These are phyloP conservation scores for Ilex aquifolium DNA, from an alignment of 257 asterid genomes.

Conservation along the genomic window DNA sequence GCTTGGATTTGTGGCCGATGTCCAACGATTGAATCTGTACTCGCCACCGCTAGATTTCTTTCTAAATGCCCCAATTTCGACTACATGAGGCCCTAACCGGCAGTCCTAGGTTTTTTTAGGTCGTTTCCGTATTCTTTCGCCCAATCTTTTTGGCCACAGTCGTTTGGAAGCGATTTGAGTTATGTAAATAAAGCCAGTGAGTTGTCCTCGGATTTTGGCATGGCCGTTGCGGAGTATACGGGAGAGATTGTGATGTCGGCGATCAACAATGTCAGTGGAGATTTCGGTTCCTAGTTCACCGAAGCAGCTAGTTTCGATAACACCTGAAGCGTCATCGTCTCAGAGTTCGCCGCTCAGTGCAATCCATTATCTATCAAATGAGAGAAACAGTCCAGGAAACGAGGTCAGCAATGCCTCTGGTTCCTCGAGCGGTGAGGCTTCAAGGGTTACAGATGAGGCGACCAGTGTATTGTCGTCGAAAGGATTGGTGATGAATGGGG, in stretches of 20 bases:
- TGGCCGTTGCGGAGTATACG: conserved; percentile 69
- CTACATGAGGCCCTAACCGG: conserved; percentile 64
- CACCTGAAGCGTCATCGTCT: conserved; percentile 40
- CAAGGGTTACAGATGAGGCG: conserved; percentile 22
- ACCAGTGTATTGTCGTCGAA: too few species aligned
- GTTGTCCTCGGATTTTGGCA: conserved; percentile 49
- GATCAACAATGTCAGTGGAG: conserved; percentile 28
- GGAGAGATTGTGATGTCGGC: conserved; percentile 67
- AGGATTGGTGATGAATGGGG: too few species aligned
- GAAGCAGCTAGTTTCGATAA: conserved; percentile 29
- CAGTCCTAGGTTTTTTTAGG: conserved; percentile 66
- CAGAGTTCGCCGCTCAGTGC: conserved; percentile 57
- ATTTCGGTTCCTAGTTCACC: conserved; percentile 46
- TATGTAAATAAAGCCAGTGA: conserved; percentile 60
- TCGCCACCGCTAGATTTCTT: conserved; percentile 71
- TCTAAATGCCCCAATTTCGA: conserved; percentile 59
- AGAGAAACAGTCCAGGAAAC: conserved; percentile 21
- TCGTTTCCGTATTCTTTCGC: conserved; percentile 65
- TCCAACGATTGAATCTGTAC: too few species aligned
- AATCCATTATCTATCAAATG: conserved; percentile 35
- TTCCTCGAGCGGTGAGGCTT: conserved; percentile 27
- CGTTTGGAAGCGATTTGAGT: conserved; percentile 47
- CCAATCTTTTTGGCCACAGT: conserved; percentile 83
- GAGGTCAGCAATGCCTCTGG: conserved; percentile 32
- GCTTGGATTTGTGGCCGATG: conserved; percentile 92